Base-by-base conservation (phyloP, 768 basidiomycete genomes). In the Trametes cinnabarina region DNA sequence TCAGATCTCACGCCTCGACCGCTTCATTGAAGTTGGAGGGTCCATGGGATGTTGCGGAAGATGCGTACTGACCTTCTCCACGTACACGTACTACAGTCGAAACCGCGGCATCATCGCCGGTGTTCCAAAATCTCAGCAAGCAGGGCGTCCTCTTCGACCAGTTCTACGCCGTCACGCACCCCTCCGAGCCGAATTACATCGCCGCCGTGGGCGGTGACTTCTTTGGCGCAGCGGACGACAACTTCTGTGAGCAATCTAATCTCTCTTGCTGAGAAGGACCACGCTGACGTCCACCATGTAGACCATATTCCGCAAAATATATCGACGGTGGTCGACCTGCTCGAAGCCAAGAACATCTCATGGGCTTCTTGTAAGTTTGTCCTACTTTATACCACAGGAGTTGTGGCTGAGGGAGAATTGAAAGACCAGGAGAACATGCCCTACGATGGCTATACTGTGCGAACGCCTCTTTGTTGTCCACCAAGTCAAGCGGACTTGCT, bases 131-230 rank as follows among this genome's bases (percentile, higher is more conserved):
- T 44, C 68, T 87, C 55, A 76, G 78, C 15, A 61, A 73, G 46
- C 73, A 85, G 65, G 84, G 85, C 7, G 72, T 87, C 55, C 60
- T 74, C 6, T 65, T 72, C 28, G 57, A 61, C 41, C 77, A 75
- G 47, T 83, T 75, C 64, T 82, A 78, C 57, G 78, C 69, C 3
- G 59, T 83, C 37, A 82, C 81, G 25, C 83, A 84, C 63, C 82
- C 84, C 3, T 85, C 84, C 1, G 74, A 87, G 67, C 85, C 86
- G 30, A 87, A 88, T 70, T 86, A 79, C 52, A 63, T 79, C 49
- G 77, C 82, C 12, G 68, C 73, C 1, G 71, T 74, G 10, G 80
- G 79, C 17, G 84, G 84, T 37, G 79, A 82, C 66, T 84, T 79
- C 66, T 82, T 71, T 47, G 85, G 79, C 30, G 73, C 79, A 67